A percentile compares a stretch with the other conserved stretches of the same genome.
phyloP scores from a whole-genome alignment of 2,329 filamentous ascomycete genomes.

The Huntiella savannae region DNA sequence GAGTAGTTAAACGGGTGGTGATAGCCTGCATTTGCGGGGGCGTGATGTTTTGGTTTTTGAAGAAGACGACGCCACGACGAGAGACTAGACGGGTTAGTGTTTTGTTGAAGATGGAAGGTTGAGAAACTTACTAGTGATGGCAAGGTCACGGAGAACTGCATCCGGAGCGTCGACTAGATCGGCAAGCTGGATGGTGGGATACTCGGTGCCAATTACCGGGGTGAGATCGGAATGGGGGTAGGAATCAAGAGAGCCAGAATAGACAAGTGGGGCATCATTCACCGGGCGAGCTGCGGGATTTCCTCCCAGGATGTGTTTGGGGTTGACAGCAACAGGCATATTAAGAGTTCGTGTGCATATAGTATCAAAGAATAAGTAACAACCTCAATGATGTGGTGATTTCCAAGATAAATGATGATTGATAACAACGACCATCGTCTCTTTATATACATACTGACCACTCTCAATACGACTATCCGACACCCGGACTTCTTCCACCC shows the following conservation, averaged over 20 bases:
- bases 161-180: slow-evolving; percentile 32
- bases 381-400: background rate
- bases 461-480: background rate
- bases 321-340: slow-evolving; percentile 6
- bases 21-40: slow-evolving; percentile 42
- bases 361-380: background rate
- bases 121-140: slow-evolving; percentile 31
- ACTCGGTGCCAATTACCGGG: slow-evolving; percentile 37
- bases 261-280: slow-evolving; percentile 16
- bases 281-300: slow-evolving; percentile 6
- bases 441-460: background rate
- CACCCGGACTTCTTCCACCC: background rate
- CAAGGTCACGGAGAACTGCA: slow-evolving; percentile 37
- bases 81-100: slow-evolving; percentile 27
- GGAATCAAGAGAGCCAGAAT: slow-evolving; percentile 22
- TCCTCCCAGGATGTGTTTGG: slow-evolving; percentile 5
- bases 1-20: slow-evolving; percentile 36
- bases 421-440: background rate
- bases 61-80: slow-evolving; percentile 44
- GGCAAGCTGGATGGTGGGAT: slow-evolving; percentile 27
- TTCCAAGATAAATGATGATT: background rate
- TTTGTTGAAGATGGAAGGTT: background rate
- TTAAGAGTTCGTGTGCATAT: background rate
- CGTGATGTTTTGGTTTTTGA: slow-evolving; percentile 38
- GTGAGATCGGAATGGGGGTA: slow-evolving; percentile 31